A percentile compares a stretch with the other conserved stretches of the same genome.
phyloP scores from a whole-genome alignment of 768 basidiomycete genomes.

The Tubosaeta sp. region DNA sequence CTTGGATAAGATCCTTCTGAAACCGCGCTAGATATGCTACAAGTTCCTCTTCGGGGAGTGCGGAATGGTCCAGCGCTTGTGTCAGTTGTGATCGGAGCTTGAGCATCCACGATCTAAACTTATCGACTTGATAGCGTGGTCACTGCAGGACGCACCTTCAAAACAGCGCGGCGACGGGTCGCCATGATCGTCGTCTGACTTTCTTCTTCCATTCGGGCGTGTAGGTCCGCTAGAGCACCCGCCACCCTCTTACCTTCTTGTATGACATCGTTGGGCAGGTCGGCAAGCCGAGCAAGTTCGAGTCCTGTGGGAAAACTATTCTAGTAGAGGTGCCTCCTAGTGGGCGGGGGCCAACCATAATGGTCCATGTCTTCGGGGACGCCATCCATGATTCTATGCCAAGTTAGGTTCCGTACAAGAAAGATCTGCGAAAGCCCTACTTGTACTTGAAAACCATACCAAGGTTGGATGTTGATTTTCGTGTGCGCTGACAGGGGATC shows the following conservation, averaged over 20 bases:
- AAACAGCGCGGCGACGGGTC: slow-evolving; percentile 59
- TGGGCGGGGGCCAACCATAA: slow-evolving; percentile 51
- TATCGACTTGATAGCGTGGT: background rate
- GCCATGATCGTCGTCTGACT: slow-evolving; percentile 59
- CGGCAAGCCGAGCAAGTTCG: slow-evolving; percentile 83
- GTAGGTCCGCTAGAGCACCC: slow-evolving; percentile 50
- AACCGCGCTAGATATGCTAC: slow-evolving; percentile 60
- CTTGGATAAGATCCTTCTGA: slow-evolving; percentile 65
- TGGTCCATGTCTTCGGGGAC: slow-evolving; percentile 56
- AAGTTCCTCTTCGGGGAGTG: slow-evolving; percentile 69
- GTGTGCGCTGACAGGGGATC: slow-evolving; percentile 42
- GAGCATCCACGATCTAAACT: background rate
- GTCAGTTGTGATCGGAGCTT: slow-evolving; percentile 72
- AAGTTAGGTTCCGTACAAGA: background rate
- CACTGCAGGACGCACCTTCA: slow-evolving; percentile 46
- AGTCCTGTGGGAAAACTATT: slow-evolving; percentile 52
- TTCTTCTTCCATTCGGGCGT: slow-evolving; percentile 52
- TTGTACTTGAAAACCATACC: slow-evolving; percentile 79
- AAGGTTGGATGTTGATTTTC: slow-evolving; percentile 50
- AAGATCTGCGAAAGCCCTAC: slow-evolving; percentile 31
- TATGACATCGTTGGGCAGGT: slow-evolving; percentile 73
- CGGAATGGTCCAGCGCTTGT: slow-evolving; percentile 69
- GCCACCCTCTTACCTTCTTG: slow-evolving; percentile 60
- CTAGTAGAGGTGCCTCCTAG: background rate
- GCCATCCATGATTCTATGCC: slow-evolving; percentile 68